A percentile compares a stretch with the other conserved stretches of the same genome.
Conservation (phyloP, 208 protist genomes). For the Trypanosoma theileri region DNA sequence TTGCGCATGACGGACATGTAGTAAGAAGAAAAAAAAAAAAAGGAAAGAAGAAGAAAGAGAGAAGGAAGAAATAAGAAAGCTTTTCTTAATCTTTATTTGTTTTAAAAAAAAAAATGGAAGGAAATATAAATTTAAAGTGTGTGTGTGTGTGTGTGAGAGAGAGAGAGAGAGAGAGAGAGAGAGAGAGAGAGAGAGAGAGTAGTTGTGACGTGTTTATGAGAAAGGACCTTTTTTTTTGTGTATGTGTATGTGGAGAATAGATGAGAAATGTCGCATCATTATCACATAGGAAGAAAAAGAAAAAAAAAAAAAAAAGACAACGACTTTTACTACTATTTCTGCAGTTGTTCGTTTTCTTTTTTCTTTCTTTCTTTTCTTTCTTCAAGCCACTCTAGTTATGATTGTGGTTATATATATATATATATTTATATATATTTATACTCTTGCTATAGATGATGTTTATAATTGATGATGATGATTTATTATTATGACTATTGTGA, state of each 20-base stretch:
- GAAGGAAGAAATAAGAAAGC: no score
- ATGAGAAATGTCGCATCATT: background rate
- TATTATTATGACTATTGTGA: conserved; percentile 11
- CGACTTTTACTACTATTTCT: no score
- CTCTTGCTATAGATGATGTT: no score
- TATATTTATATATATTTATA: no score
- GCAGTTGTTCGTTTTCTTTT: background rate
- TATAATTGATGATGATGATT: background rate
- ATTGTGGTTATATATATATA: no score
- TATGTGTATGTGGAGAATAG: background rate
- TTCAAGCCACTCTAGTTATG: no score
- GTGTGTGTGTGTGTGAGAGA: background rate
- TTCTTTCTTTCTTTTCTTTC: conserved; percentile 9
- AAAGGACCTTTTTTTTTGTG: background rate
- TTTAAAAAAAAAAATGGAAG: no score
- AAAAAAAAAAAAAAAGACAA: background rate
- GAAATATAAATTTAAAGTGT: background rate
- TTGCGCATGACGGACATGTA: no score
- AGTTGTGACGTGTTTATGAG: no score
- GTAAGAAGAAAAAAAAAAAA: no score
- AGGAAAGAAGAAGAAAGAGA: no score
- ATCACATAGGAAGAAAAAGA: background rate
- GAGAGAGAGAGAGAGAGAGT: background rate
- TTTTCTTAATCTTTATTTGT: no score
- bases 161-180: background rate